These are phyloP conservation scores for Petunia axillaris DNA, from an alignment of 257 asterid genomes.

Conservation along the genomic window DNA sequence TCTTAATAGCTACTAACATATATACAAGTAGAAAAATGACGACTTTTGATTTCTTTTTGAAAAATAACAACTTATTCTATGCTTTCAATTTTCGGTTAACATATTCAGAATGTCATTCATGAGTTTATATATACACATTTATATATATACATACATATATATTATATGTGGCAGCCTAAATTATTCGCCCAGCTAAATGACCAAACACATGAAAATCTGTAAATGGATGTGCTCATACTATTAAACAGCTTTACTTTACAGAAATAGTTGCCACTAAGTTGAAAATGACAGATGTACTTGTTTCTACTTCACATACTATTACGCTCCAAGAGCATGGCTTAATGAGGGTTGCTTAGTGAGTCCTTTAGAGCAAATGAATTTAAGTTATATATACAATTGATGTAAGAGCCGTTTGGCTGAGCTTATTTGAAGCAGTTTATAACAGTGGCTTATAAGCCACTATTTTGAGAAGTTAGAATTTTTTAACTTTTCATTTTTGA, in stretches of 20 bases:
- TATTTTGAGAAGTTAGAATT: no score
- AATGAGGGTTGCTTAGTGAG: background rate
- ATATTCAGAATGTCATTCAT: no score
- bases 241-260: background rate
- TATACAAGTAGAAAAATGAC: no score
- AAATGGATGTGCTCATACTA: background rate
- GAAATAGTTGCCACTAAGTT: background rate
- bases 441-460: no score
- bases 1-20: no score
- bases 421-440: no score
- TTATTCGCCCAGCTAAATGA: background rate
- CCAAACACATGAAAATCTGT: background rate
- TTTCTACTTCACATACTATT: background rate
- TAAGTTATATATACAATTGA: no score
- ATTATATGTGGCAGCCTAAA: background rate
- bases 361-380: no score
- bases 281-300: background rate
- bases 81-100: background rate
- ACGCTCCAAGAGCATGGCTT: background rate
- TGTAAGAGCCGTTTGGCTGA: no score
- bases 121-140: no score
- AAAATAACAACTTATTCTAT: background rate
- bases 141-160: no score
- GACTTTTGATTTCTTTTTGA: background rate
- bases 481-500: no score